These are phyloP conservation scores for Cucurbita ficifolia DNA, from an alignment of 306 rosid species.

Conservation along the genomic window DNA sequence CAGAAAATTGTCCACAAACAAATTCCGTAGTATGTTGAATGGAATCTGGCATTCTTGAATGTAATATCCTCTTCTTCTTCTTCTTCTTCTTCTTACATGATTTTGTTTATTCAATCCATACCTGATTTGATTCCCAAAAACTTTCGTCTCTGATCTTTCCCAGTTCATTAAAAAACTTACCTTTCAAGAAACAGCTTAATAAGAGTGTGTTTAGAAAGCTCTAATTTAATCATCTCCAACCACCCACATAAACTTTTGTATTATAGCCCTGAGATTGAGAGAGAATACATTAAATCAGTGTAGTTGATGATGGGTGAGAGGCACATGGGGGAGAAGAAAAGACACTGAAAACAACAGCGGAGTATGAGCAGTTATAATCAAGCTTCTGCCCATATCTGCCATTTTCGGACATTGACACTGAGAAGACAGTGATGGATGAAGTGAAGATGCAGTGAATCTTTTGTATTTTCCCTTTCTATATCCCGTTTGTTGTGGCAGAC, in stretches of 20 bases:
- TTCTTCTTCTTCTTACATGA: not conserved
- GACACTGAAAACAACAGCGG: not conserved
- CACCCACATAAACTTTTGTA: not conserved
- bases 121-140: not conserved
- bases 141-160: not conserved
- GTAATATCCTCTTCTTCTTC: constrained; percentile 3
- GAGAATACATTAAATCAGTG: not conserved
- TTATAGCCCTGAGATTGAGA: not conserved
- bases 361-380: constrained; percentile 1
- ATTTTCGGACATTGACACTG: constrained; percentile 4
- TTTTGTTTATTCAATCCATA: constrained; percentile 37
- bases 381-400: constrained; percentile 36
- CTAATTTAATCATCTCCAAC: constrained; percentile 3
- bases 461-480: constrained; percentile 19
- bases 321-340: constrained; percentile 36
- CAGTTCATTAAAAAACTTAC: not conserved
- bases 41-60: constrained; percentile 76
- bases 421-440: constrained; percentile 43
- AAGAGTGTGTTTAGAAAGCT: not conserved
- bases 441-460: constrained; percentile 3
- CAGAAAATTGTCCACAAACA: constrained; percentile 52
- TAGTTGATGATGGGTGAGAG: constrained; percentile 4
- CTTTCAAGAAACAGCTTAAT: not conserved
- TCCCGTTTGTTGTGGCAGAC: constrained; percentile 4
- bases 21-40: constrained; percentile 57